Conservation (phyloP, 345 rosid genomes). For the Citrus glauca region DNA sequence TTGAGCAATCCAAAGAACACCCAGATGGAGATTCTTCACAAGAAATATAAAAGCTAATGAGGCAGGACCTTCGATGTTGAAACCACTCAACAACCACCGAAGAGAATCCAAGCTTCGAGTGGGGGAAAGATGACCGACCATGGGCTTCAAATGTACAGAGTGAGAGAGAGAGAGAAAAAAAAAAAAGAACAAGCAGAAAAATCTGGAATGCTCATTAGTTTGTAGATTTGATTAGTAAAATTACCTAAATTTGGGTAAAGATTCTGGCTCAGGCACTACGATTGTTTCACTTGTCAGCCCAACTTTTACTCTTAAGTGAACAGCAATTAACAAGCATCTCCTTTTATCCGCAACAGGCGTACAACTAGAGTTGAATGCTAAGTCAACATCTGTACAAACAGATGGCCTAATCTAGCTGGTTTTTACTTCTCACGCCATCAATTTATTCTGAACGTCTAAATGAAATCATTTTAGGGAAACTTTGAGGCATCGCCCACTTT, state of each 20-base stretch:
- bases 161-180: too few relatives aligned
- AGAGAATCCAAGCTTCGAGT: constrained; percentile 5
- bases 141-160: background rate
- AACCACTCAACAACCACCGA: background rate
- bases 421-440: background rate
- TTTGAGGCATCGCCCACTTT: too few relatives aligned
- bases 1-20: constrained; percentile 25
- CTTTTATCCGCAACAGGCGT: background rate
- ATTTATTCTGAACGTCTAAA: too few relatives aligned
- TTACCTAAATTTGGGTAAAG: background rate
- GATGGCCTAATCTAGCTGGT: background rate
- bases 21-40: constrained; percentile 24
- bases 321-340: background rate
- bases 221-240: background rate
- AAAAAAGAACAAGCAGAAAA: background rate
- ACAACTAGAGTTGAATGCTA: background rate
- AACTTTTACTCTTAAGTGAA: background rate
- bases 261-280: background rate
- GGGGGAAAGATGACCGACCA: background rate
- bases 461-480: too few relatives aligned
- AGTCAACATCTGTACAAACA: background rate
- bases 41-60: constrained; percentile 12
- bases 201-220: background rate
- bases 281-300: background rate
- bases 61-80: constrained; percentile 5